Evolutionary conservation across 2,329 filamentous ascomycete species (phyloP), one percentile per base, ranked within the genome.

Genomic region (Aureobasidium sp.): DNA sequence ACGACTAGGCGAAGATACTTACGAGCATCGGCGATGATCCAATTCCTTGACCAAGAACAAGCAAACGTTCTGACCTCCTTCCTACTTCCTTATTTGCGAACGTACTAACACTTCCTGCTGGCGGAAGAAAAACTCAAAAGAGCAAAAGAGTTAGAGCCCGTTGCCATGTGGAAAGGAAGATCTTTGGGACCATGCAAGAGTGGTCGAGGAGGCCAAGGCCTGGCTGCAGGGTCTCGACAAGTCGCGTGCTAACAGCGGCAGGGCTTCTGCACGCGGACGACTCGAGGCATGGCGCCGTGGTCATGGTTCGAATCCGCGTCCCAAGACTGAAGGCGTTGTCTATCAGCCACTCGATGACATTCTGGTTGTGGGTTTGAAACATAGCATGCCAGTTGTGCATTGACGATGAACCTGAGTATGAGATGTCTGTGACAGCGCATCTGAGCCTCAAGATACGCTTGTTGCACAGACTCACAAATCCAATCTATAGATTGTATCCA

Each of bases 211-310:
- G 36, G 14, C 50, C 50, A 42, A 32, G 42, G 25, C 10, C 32
- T 42, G 54, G 29, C 21, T 58, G 54, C 54, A 58, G 54, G 54
- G 42, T 48, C 54, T 48, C 14, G 36, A 30, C 41, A 29, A 39
- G 54, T 42, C 54, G 54, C 54, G 53, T 57, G 53, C 53, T 41
- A 45, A 29, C 53, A 36, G 53, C 53, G 53, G 53, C 53, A 57
- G 53, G 53, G 53, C 53, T 57, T 57, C 53, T 57, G 53, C 53
- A 45, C 39, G 29, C n/a, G 41, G 53, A 57, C 41, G 29, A 36
- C 29, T 45, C 42, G 32, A 42, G 54, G 29, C 16, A 39, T 50
- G 42, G 36, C 34, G 37, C 51, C 37, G 27, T 42, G 29, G 53
- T 36, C 53, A 45, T 57, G 53, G n/a, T 57, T 57, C 29, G 41